These are phyloP conservation scores for Pyrus bretschneideri DNA, from an alignment of 306 rosid genomes.

Conservation along the genomic window DNA sequence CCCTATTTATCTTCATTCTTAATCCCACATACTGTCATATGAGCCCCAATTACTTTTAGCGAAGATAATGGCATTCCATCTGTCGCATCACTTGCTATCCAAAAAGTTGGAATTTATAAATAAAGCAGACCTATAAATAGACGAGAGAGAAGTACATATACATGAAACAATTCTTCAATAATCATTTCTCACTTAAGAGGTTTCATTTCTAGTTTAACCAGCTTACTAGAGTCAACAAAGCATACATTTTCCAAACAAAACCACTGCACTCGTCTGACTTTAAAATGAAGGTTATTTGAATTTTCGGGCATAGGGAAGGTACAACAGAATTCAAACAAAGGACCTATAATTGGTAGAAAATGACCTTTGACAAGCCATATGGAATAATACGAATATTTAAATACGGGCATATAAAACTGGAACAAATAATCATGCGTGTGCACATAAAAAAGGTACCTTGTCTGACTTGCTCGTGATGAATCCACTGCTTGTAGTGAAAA, in stretches of 20 bases:
- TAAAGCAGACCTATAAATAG: neutral
- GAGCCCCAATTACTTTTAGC: neutral
- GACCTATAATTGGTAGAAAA: neutral
- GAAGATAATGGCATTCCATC: neutral
- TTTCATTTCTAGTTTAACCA: neutral
- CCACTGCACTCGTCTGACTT: neutral
- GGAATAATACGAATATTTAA: neutral
- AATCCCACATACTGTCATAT: neutral
- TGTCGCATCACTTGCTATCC: neutral
- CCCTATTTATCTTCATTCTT: neutral
- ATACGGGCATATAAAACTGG: neutral
- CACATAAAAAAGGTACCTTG: slow-evolving; percentile 40
- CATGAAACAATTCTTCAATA: neutral
- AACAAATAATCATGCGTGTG: neutral
- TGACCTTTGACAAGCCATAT: neutral
- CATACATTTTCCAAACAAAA: neutral
- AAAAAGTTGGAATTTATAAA: neutral
- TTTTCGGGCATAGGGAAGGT: neutral
- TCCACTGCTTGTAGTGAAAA: slow-evolving; percentile 25
- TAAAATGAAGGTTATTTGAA: neutral
- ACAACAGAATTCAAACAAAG: neutral
- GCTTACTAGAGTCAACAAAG: neutral
- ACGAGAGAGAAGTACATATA: neutral
- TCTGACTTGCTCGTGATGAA: slow-evolving; percentile 26
- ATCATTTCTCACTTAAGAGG: neutral